phyloP scores from a whole-genome alignment of 1,139 yeast species.

The Maudiozyma humilis region DNA sequence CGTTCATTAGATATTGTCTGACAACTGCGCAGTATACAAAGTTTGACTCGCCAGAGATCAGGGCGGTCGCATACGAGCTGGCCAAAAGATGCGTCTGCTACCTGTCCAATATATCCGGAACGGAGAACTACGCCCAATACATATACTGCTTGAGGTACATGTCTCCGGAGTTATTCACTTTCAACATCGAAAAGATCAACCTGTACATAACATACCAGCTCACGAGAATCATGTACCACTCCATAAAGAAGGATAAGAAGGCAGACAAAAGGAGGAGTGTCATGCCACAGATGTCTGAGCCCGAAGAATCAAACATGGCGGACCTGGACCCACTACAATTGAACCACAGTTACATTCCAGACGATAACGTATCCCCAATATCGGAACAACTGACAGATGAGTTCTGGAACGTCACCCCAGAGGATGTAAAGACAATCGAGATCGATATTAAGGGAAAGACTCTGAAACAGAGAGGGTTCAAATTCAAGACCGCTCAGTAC shows the following conservation, averaged over 20 bases:
- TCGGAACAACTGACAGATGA: slow-evolving; percentile 1
- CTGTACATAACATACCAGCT: slow-evolving; percentile 59
- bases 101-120: slow-evolving; percentile 42
- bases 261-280: background rate
- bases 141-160: slow-evolving; percentile 52
- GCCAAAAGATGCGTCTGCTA: slow-evolving; percentile 60
- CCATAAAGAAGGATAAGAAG: background rate
- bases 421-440: slow-evolving; percentile 3
- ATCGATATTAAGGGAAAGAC: slow-evolving; percentile 6
- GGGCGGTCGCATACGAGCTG: slow-evolving; percentile 52
- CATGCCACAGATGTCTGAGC: background rate
- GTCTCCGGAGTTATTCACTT: slow-evolving; percentile 35
- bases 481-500: slow-evolving; percentile 54
- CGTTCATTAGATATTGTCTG: slow-evolving; percentile 45
- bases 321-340: background rate
- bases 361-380: background rate
- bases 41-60: slow-evolving; percentile 44
- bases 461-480: slow-evolving; percentile 23
- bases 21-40: slow-evolving; percentile 23
- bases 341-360: background rate
- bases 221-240: slow-evolving; percentile 9
- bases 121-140: slow-evolving; percentile 35
- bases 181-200: slow-evolving; percentile 50
- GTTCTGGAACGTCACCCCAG: slow-evolving; percentile 3
- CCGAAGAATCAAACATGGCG: background rate